A percentile compares a stretch with the other conserved stretches of the same genome.
Conservation (phyloP, 495 filamentous ascomycete species). For the Penicillium daleae region DNA sequence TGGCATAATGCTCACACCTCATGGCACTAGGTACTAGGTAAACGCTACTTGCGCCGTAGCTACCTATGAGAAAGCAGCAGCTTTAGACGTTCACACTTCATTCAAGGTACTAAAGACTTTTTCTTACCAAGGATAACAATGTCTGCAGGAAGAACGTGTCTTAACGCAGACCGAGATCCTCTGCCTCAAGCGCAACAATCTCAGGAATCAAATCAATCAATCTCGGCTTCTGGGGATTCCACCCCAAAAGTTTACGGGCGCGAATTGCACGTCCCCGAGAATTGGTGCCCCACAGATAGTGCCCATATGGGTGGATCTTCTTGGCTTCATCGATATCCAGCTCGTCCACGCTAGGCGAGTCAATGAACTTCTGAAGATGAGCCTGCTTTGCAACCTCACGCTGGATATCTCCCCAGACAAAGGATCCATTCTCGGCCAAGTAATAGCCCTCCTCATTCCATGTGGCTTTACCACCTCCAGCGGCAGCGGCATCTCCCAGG, state of each 20-base stretch:
- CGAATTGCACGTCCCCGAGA: slow-evolving; percentile 62
- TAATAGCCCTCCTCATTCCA: slow-evolving; percentile 79
- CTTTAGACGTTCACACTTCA: too few species aligned
- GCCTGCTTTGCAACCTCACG: slow-evolving; percentile 62
- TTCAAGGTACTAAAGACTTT: too few species aligned
- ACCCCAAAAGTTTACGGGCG: slow-evolving; percentile 67
- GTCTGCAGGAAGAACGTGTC: background rate
- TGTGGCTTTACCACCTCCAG: slow-evolving; percentile 62
- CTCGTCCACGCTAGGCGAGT: slow-evolving; percentile 54
- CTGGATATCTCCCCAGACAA: slow-evolving; percentile 72
- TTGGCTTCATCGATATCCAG: slow-evolving; percentile 39
- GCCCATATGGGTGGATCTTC: slow-evolving; percentile 35
- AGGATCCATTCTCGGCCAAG: slow-evolving; percentile 70
- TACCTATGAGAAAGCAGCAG: too few species aligned
- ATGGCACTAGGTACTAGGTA: too few species aligned
- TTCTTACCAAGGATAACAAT: too few species aligned
- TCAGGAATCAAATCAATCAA: slow-evolving; percentile 60
- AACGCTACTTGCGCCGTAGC: too few species aligned
- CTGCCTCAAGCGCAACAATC: slow-evolving; percentile 57
- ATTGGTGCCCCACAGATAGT: slow-evolving; percentile 64
- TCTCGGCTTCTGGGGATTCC: slow-evolving; percentile 58
- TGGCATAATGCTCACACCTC: too few species aligned
- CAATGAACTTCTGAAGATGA: slow-evolving; percentile 64
- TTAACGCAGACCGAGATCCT: slow-evolving; percentile 63
- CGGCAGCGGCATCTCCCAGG: slow-evolving; percentile 67